Base-by-base conservation (phyloP, 2,329 filamentous ascomycete species). In the Xylaria sp. region DNA sequence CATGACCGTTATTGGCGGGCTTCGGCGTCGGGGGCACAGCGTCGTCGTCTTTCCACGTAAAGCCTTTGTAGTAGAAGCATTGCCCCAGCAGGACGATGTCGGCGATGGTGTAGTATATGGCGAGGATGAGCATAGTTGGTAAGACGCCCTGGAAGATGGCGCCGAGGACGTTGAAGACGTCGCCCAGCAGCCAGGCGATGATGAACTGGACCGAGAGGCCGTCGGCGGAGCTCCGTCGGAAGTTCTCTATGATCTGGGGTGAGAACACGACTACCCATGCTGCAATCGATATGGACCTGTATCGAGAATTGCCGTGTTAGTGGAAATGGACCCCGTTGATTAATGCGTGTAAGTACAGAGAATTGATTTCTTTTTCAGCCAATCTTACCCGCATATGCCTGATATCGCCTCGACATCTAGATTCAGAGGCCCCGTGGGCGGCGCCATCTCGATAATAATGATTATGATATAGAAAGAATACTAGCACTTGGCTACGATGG, bases 241-340 rank as follows among this genome's bases (percentile, higher is more conserved):
- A 98, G 79, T 98, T 98, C 78, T 97, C 94, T 75, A 97, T 91
- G 75, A 99, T 98, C 76, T 99, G 96, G 1, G 96, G 96, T 0
- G 94, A 96, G 83, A 98, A 99, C 67, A 99, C 96, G 43, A 98
- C 93, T 66, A 98, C 92, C 96, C 96, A 98, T 79, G 94, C 98
- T 60, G 94, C 94, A 78, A 99, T 98, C 55, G 94, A 97, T 74
- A 99, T 94, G 9, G 94, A 97, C 43, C 94, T 93, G 68, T 56
- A 75, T 39, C 54, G 36, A 51, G 71, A 61, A 46, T 7, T 68
- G 62, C n/a, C 33, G 55, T n/a, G 55, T 64, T 61, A 66, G 66
- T 63, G 41, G 20, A 52, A 33, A 25, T 59, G 23, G 7, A 7
- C 25, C 20, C 66, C 75, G 52, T 54, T 13, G 23, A 36, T 43